phyloP scores from a whole-genome alignment of 177 flowering plant genomes.

The Tripterygium wilfordii region DNA sequence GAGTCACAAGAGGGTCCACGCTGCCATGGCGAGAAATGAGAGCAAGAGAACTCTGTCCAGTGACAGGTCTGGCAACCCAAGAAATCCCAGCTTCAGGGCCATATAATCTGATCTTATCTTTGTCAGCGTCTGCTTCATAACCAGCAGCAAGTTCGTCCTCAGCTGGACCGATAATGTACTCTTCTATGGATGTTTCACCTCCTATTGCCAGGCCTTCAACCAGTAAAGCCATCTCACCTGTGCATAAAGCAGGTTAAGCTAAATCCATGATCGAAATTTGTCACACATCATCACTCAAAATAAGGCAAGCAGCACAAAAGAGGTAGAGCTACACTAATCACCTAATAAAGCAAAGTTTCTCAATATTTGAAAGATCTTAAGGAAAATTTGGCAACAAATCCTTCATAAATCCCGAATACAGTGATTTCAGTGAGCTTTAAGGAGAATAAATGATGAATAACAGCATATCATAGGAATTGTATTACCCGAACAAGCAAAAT shows the following conservation, averaged over 20 bases:
- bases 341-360: too few relatives aligned
- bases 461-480: too few relatives aligned
- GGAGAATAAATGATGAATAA: too few relatives aligned
- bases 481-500: too few relatives aligned
- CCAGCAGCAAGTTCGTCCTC: slow-evolving; percentile 43
- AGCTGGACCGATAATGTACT: slow-evolving; percentile 61
- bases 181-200: slow-evolving; percentile 64
- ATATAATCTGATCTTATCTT: slow-evolving; percentile 51
- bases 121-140: slow-evolving; percentile 30
- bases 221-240: slow-evolving; percentile 84
- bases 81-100: slow-evolving; percentile 66
- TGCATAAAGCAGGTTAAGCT: slow-evolving; percentile 3
- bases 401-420: too few relatives aligned
- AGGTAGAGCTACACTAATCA: too few relatives aligned
- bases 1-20: slow-evolving; percentile 73
- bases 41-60: slow-evolving; percentile 54
- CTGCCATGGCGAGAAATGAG: slow-evolving; percentile 67
- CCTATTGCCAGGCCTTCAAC: slow-evolving; percentile 84
- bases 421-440: too few relatives aligned
- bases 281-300: background rate
- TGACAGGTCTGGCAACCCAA: slow-evolving; percentile 74
- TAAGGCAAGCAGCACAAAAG: too few relatives aligned
- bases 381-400: too few relatives aligned
- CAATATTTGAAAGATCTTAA: too few relatives aligned
- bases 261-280: background rate